Percentiles rank a stretch among this genome's conserved stretches.
Evolutionary conservation across 495 filamentous ascomycete genomes (phyloP).

Genomic region (Penicillium cinerascens): DNA sequence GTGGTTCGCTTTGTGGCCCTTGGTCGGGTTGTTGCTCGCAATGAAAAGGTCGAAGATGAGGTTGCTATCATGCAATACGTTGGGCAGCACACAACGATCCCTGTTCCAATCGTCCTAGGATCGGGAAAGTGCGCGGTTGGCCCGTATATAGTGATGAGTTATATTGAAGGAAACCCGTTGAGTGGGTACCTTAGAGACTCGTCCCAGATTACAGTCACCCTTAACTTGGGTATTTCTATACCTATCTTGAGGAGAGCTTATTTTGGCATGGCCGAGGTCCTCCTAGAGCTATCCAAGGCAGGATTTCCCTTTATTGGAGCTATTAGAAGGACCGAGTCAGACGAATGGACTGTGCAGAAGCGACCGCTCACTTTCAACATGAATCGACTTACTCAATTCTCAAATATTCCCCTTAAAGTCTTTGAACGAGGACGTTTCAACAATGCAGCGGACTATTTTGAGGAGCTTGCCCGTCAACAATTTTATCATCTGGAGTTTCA

Average conservation of each 20-base stretch:
- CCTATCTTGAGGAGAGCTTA: conserved; percentile 30
- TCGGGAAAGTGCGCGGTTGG: conserved; percentile 29
- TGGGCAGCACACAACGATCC: conserved; percentile 29
- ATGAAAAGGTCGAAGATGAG: conserved; percentile 38
- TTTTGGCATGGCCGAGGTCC: conserved; percentile 27
- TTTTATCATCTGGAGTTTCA: conserved; percentile 41
- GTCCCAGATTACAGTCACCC: conserved; percentile 7
- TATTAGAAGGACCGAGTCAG: conserved; percentile 16
- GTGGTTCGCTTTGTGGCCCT: conserved; percentile 27
- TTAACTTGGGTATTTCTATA: conserved; percentile 24
- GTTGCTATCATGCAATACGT: conserved; percentile 37
- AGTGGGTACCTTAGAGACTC: conserved; percentile 19
- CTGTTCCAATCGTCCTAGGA: conserved; percentile 36
- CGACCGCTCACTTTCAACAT: conserved; percentile 34
- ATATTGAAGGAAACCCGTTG: conserved; percentile 30
- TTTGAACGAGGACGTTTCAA: conserved; percentile 16
- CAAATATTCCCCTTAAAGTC: conserved; percentile 14
- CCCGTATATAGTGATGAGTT: conserved; percentile 45
- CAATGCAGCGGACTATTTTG: conserved; percentile 42
- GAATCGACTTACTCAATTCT: conserved; percentile 26
- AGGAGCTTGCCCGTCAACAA: conserved; percentile 42
- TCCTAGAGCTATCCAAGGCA: conserved; percentile 37
- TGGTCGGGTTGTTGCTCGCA: conserved; percentile 20
- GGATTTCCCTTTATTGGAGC: conserved; percentile 37
- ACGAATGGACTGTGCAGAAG: conserved; percentile 10